A percentile compares a stretch with the other conserved stretches of the same genome.
phyloP scores from a whole-genome alignment of 1,284 basidiomycete genomes.

The Earliella scabrosa region DNA sequence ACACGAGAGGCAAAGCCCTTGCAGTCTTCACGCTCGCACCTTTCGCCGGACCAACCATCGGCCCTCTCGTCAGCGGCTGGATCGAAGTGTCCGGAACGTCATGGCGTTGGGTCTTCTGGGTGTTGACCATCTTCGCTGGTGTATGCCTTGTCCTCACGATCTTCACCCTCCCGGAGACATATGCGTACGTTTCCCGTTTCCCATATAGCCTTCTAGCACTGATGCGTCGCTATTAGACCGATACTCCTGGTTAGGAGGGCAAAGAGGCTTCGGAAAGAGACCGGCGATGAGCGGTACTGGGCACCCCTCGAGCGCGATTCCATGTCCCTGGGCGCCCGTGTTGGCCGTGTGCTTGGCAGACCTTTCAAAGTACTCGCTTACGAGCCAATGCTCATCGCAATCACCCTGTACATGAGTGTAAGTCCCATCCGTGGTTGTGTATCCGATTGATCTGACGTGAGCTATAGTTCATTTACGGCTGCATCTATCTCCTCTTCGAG shows the following conservation, averaged over 20 bases:
- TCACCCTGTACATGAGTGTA: slow-evolving; percentile 52
- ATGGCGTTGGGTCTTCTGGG: slow-evolving; percentile 83
- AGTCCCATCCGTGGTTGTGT: slow-evolving; percentile 4
- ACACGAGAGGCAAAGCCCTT: slow-evolving; percentile 40
- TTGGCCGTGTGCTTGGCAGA: slow-evolving; percentile 40
- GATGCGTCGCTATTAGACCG: slow-evolving; percentile 36
- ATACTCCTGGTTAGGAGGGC: slow-evolving; percentile 48
- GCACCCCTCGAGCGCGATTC: slow-evolving; percentile 40
- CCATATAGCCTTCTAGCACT: not conserved
- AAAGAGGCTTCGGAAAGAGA: slow-evolving; percentile 41
- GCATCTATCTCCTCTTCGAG: slow-evolving; percentile 47
- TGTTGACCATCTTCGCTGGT: slow-evolving; percentile 68
- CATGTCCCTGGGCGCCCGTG: slow-evolving; percentile 34
- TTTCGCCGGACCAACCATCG: slow-evolving; percentile 74
- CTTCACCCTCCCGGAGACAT: slow-evolving; percentile 81
- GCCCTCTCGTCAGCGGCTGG: slow-evolving; percentile 69
- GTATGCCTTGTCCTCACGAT: slow-evolving; percentile 54
- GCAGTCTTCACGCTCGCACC: slow-evolving; percentile 55
- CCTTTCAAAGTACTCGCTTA: slow-evolving; percentile 46
- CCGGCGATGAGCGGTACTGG: slow-evolving; percentile 61
- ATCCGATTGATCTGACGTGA: not conserved
- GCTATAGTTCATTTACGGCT: slow-evolving; percentile 45
- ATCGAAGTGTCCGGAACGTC: slow-evolving; percentile 50
- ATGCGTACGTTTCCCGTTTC: slow-evolving; percentile 39
- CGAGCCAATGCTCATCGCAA: slow-evolving; percentile 51